phyloP scores from a whole-genome alignment of 2,329 filamentous ascomycete genomes.

The Thermoascus crustaceus region DNA sequence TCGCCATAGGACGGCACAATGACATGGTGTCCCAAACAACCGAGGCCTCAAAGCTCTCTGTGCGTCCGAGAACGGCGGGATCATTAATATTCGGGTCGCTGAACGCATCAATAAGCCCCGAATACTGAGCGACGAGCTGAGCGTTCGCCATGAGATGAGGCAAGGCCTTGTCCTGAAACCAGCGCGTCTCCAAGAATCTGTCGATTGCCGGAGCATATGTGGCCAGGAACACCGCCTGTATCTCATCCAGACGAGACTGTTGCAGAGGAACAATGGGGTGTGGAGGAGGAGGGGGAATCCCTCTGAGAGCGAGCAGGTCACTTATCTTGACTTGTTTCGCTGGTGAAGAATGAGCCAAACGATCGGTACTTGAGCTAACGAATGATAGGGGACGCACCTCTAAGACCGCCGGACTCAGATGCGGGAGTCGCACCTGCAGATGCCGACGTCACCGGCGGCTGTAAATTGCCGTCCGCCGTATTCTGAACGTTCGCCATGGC shows the following conservation, averaged over 20 bases:
- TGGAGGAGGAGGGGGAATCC: conserved; percentile 50
- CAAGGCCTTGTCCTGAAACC: conserved; percentile 59
- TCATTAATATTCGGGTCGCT: conserved; percentile 32
- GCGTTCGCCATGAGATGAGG: conserved; percentile 48
- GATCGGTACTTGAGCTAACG: neutral
- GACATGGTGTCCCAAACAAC: conserved; percentile 53
- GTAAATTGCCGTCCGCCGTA: conserved; percentile 20
- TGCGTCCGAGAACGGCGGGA: conserved; percentile 27
- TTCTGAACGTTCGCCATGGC: conserved; percentile 28
- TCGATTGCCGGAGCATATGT: conserved; percentile 69
- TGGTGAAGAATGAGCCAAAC: conserved; percentile 27
- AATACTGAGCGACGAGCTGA: conserved; percentile 57
- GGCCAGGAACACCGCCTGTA: conserved; percentile 63
- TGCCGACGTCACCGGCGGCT: conserved; percentile 18
- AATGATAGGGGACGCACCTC: conserved; percentile 32
- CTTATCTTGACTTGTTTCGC: conserved; percentile 63
- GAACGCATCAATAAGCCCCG: conserved; percentile 51
- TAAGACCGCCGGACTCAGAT: conserved; percentile 39
- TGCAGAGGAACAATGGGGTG: conserved; percentile 42
- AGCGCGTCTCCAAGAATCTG: conserved; percentile 70
- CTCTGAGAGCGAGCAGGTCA: conserved; percentile 61
- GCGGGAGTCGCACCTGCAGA: conserved; percentile 16
- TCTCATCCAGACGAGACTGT: conserved; percentile 51
- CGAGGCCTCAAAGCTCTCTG: conserved; percentile 49
- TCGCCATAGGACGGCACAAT: conserved; percentile 41